Base-by-base conservation (phyloP, 805 yeast genomes). In the Candida sanyiensis region DNA sequence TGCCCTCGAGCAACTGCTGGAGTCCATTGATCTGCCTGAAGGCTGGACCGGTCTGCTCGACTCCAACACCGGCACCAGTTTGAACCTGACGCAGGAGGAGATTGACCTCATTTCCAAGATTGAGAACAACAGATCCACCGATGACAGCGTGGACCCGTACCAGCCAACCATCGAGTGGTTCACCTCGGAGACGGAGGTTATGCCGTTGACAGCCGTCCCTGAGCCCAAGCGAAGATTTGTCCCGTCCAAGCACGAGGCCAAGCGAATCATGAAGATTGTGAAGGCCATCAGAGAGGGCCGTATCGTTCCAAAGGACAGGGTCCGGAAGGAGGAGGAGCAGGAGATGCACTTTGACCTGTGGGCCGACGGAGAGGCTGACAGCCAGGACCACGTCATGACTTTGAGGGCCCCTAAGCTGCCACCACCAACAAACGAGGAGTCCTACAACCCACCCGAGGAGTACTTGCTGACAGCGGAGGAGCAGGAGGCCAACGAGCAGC, bases 31-130 rank as follows among this genome's bases (percentile, higher is more conserved):
- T 45, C 69, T 93, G 47, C 98, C 98, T 11, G 94, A 86, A 63
- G 98, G 98, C 19, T 93, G 97, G 97, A 93, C 98, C 12, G 99
- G 99, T 33, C 70, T 93, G 45, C 66, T 90, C 45, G 97, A 93
- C 62, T 83, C 85, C 54, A 73, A 80, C 54, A 87, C 97, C 6
- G 99, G 98, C 45, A 61, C 78, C 8, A 71, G 85, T 38, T 72
- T 93, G 66, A 88, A 93, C 50, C 69, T 93, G 47, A 77, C 87
- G 7, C 72, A 73, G 38, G 97, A 90, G 57, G 98, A 93, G 63
- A 70, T 89, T 54, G 95, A 89, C 49, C 72, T 93, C 47, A 85
- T 93, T 56, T 72, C 80, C 48, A 87, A 85, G 58, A 78, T 93
- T 52, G 96, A 88, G 63, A 73, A 70, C 50, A 86, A 90, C 52